Base-by-base conservation (phyloP, 2,329 filamentous ascomycete species). In the Didymella pomorum region DNA sequence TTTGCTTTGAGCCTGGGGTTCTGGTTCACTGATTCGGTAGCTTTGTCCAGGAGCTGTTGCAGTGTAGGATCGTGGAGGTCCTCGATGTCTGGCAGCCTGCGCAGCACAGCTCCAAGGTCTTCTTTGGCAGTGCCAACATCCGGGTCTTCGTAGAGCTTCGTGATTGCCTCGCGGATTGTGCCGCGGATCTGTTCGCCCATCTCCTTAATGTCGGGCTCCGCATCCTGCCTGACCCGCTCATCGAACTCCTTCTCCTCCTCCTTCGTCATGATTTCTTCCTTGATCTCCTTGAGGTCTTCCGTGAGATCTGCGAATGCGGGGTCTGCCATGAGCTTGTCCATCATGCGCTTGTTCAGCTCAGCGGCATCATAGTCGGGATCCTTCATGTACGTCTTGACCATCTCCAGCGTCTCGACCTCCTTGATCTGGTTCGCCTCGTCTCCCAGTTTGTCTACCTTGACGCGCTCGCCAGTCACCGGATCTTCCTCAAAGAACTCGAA, bases 401-500 rank as follows among this genome's bases (percentile, higher is more conserved):
- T 72, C 3, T 53, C 42, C 28, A 56, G 58, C 31, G 67, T 65
- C 37, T 74, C 66, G 37, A 65, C 60, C 33, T 71, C 60, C 11
- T 33, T 61, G 20, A 60, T 62, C 8, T 70, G 56, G 18, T 75
- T 67, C 49, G 70, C 71, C 8, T 58, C 62, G 3, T 69, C 72
- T 3, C 60, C 63, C 49, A 74, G 61, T 21, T 63, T 48, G 31
- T 64, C 41, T 3, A 75, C 59, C 44, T 73, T 65, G 8, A 64
- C 65, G 46, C 65, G 64, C 16, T 57, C 63, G 29, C 64, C 61
- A 20, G 60, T 68, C 37, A 67, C 65, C 29, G 68, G 44, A 46
- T 76, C 73, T 42, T 69, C 63, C 58, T 75, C 74, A 42, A 71
- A 76, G 56, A 64, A 71, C 29, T 62, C 62, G 18, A 76, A 68